Evolutionary conservation across 2,329 filamentous ascomycete species (phyloP).

Genomic region (Cladobotryum mycophilum): DNA sequence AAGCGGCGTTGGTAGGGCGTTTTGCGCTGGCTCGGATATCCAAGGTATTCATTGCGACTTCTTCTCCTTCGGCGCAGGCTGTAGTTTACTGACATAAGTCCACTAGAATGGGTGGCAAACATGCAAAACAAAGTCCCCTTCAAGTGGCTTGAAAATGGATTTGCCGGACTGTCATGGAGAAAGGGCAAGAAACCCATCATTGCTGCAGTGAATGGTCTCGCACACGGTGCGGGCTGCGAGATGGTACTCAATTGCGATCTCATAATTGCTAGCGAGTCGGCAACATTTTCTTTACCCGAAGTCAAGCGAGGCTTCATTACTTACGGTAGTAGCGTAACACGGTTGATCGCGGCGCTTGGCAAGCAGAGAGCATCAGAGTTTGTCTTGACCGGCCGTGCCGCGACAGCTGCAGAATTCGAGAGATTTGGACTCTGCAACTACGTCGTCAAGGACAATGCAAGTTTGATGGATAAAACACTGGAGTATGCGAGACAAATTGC

Average conservation of each 20-base stretch:
- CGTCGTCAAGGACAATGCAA: neutral
- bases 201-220: constrained; percentile 53
- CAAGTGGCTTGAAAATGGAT: constrained; percentile 25
- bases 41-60: no score
- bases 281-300: constrained; percentile 48
- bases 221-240: constrained; percentile 52
- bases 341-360: constrained; percentile 40
- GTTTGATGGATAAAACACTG: constrained; percentile 3
- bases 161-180: constrained; percentile 45
- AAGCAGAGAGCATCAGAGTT: constrained; percentile 44
- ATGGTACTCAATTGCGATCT: constrained; percentile 49
- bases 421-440: constrained; percentile 9
- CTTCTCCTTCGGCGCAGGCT: no score
- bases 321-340: constrained; percentile 44
- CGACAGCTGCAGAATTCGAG: constrained; percentile 35
- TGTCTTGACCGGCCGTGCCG: constrained; percentile 39
- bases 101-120: constrained; percentile 29
- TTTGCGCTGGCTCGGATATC: no score
- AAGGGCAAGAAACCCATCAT: constrained; percentile 55
- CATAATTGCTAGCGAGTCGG: constrained; percentile 45
- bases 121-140: neutral
- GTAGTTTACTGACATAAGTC: no score
- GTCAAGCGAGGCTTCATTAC: constrained; percentile 49
- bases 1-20: no score
- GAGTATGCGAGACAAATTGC: constrained; percentile 3